Conservation (phyloP, 495 filamentous ascomycete species). For the Trichoderma parareesei region DNA sequence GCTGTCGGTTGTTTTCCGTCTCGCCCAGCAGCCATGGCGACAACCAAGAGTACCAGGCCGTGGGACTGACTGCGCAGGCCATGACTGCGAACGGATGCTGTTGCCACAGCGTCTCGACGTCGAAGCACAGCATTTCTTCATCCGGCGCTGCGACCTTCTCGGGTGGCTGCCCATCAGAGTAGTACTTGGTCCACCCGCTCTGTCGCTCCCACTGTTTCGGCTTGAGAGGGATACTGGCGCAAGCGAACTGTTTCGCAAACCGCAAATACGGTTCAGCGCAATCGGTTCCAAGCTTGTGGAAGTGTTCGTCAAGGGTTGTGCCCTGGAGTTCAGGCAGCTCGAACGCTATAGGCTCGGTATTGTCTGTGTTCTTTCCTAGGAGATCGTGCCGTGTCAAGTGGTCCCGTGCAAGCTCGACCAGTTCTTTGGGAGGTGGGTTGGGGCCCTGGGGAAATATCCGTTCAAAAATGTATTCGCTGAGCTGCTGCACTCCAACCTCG, state of each 20-base stretch:
- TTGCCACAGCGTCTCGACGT: constrained; percentile 96
- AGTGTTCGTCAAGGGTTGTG: constrained; percentile 84
- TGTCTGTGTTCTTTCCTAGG: constrained; percentile 80
- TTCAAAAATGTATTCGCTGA: constrained; percentile 70
- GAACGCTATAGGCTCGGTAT: constrained; percentile 67
- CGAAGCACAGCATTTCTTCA: constrained; percentile 79
- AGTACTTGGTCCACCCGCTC: constrained; percentile 94
- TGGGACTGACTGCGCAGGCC: constrained; percentile 84
- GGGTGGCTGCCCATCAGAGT: constrained; percentile 54
- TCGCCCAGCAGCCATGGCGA: constrained; percentile 92
- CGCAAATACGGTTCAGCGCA: constrained; percentile 79
- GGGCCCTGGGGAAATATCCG: constrained; percentile 63
- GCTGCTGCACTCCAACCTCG: constrained; percentile 87
- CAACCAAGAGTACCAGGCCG: constrained; percentile 93
- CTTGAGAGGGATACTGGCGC: constrained; percentile 55
- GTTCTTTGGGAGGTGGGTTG: constrained; percentile 48
- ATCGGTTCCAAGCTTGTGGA: constrained; percentile 82
- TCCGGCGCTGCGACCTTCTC: constrained; percentile 68
- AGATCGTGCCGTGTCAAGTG: constrained; percentile 84
- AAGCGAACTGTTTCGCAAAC: constrained; percentile 64
- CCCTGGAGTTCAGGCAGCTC: constrained; percentile 77
- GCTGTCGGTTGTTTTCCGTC: constrained; percentile 62
- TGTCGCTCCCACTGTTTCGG: constrained; percentile 71
- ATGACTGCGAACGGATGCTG: constrained; percentile 86
- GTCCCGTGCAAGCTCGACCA: constrained; percentile 69